Evolutionary conservation across 1,284 basidiomycete species (phyloP).

Genomic region (Porogramme epimiltina): DNA sequence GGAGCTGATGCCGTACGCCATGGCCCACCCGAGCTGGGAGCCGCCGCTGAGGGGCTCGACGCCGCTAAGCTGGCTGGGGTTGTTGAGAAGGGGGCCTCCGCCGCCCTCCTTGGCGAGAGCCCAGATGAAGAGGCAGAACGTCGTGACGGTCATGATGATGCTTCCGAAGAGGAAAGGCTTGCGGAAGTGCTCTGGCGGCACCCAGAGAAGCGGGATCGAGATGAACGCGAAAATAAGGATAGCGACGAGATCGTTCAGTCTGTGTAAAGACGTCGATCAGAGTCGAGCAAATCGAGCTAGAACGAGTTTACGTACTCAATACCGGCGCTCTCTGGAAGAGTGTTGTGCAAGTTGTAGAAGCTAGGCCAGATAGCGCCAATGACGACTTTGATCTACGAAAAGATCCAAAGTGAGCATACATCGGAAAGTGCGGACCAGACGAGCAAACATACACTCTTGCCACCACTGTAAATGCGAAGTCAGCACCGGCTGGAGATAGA

Average conservation of each 20-base stretch:
- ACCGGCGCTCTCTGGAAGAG: slow-evolving; percentile 12
- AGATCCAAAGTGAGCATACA: background rate
- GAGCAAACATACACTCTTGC: slow-evolving; percentile 10
- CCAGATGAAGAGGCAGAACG: slow-evolving; percentile 24
- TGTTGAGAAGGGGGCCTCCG: slow-evolving; percentile 18
- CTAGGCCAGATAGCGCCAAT: slow-evolving; percentile 20
- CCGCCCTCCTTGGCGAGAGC: slow-evolving; percentile 22
- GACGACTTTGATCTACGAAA: slow-evolving; percentile 15
- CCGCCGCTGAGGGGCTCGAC: slow-evolving; percentile 10
- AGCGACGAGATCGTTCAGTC: slow-evolving; percentile 19
- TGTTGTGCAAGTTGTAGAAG: slow-evolving; percentile 17
- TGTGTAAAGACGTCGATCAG: background rate
- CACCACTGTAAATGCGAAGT: slow-evolving; percentile 3
- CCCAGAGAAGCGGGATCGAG: slow-evolving; percentile 20
- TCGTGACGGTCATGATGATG: slow-evolving; percentile 21
- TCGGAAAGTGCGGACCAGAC: too few relatives aligned
- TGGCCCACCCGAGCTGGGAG: slow-evolving; percentile 22
- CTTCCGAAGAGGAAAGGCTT: slow-evolving; percentile 22
- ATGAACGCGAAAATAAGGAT: slow-evolving; percentile 17
- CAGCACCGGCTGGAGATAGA: background rate
- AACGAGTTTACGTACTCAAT: slow-evolving; percentile 9
- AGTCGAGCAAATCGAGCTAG: background rate
- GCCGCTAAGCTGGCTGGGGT: slow-evolving; percentile 15
- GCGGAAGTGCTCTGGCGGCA: slow-evolving; percentile 21
- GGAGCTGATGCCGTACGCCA: slow-evolving; percentile 24